These are phyloP conservation scores for Apiospora rasikravindrae DNA, from an alignment of 2,329 filamentous ascomycete species.

Conservation along the genomic window DNA sequence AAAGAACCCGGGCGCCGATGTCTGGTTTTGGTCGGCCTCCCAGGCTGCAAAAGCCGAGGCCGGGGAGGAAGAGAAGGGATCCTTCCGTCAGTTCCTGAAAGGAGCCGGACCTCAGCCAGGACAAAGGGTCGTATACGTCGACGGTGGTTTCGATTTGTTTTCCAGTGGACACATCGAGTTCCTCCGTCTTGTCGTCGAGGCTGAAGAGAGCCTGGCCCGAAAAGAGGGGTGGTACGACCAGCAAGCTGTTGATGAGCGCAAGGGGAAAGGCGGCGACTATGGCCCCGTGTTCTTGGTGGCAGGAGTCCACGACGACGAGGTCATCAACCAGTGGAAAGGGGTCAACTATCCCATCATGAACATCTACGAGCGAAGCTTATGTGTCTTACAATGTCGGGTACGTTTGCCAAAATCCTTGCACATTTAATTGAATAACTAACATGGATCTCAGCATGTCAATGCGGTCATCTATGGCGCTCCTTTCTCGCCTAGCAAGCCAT, in stretches of 20 bases:
- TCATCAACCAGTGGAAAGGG: conserved; percentile 96
- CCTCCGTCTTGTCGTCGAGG: conserved; percentile 74
- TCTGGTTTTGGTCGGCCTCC: conserved; percentile 80
- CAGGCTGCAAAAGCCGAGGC: conserved; percentile 50
- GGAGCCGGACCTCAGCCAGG: conserved; percentile 76
- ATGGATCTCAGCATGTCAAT: conserved; percentile 72
- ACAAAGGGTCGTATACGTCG: conserved; percentile 90
- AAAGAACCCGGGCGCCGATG: conserved; percentile 76
- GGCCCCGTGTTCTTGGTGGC: conserved; percentile 86
- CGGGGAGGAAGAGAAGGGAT: conserved; percentile 64
- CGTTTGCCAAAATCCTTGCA: conserved; percentile 33
- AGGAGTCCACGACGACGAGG: conserved; percentile 91
- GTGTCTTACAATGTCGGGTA: conserved; percentile 92
- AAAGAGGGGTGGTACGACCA: conserved; percentile 76
- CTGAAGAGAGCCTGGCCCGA: conserved; percentile 72
- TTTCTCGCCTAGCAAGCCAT: conserved; percentile 80
- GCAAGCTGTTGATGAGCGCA: conserved; percentile 65
- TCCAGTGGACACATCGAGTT: conserved; percentile 98
- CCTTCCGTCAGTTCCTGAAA: conserved; percentile 70
- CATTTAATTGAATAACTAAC: conserved; percentile 21
- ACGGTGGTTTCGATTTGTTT: conserved; percentile 96
- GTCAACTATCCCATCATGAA: conserved; percentile 99
- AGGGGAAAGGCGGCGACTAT: conserved; percentile 75
- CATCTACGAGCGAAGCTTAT: conserved; percentile 93
- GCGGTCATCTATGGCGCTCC: conserved; percentile 89